Conservation (phyloP, 331 rosid species). For the Malus hybrid region DNA sequence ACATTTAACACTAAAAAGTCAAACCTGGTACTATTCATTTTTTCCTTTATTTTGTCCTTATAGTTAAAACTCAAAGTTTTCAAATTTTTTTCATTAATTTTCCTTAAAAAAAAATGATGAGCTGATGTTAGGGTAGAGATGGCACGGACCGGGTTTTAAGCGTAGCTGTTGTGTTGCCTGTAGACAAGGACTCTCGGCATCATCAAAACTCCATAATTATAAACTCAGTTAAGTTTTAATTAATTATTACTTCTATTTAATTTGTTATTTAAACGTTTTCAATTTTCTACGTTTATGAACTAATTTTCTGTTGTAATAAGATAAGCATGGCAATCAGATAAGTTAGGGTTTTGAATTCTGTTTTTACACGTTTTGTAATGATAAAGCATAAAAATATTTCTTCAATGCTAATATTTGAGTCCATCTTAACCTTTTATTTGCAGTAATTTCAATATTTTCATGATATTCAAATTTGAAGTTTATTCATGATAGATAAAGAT, state of each 20-base stretch:
- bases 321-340: not conserved
- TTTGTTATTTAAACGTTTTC: not conserved
- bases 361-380: not conserved
- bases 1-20: no score
- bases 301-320: not conserved
- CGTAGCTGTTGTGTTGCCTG: not conserved
- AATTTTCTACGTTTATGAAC: not conserved
- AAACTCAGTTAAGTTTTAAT: not conserved
- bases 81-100: no score
- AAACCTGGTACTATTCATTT: no score
- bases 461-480: no score
- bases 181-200: not conserved
- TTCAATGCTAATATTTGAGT: not conserved
- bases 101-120: no score
- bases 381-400: not conserved
- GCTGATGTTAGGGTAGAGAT: not conserved
- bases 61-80: no score
- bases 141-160: not conserved
- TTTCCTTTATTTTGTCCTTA: no score
- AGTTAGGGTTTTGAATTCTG: not conserved
- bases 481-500: no score
- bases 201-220: no score
- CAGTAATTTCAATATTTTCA: no score
- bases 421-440: no score
- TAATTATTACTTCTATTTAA: not conserved